These are phyloP conservation scores for Hymenoscyphus infarciens DNA, from an alignment of 2,329 filamentous ascomycete species.

Conservation along the genomic window DNA sequence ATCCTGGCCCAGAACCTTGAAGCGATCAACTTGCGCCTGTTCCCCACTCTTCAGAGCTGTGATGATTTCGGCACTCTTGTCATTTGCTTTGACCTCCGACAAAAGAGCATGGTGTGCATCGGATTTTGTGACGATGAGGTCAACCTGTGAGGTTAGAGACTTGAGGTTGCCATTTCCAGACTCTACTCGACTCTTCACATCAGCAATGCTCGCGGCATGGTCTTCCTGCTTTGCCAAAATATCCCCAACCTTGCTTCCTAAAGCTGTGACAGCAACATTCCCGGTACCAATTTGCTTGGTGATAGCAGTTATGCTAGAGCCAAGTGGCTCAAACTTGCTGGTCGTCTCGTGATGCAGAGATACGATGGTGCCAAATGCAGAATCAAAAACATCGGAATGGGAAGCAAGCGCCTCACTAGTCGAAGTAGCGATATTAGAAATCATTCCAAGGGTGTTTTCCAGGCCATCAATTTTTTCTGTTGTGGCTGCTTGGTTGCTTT, in stretches of 20 bases:
- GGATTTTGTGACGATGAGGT: not conserved
- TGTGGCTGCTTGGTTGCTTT: conserved; percentile 7
- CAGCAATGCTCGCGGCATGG: not conserved
- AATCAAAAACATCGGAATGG: conserved; percentile 1
- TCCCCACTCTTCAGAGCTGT: not conserved
- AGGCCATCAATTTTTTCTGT: not conserved
- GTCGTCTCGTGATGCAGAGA: not conserved
- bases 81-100: not conserved
- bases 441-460: conserved; percentile 1
- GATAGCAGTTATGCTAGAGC: not conserved
- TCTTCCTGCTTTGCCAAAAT: not conserved
- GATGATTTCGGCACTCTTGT: conserved; percentile 3
- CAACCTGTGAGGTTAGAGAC: not conserved
- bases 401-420: not conserved
- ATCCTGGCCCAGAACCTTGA: not conserved
- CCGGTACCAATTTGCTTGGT: not conserved
- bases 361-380: not conserved
- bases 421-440: conserved; percentile 3
- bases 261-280: not conserved
- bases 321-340: not conserved
- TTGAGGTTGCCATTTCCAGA: not conserved
- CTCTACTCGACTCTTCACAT: not conserved
- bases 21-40: not conserved
- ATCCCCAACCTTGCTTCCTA: not conserved
- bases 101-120: not conserved